These are phyloP conservation scores for Takashimella koratensis DNA, from an alignment of 1,284 basidiomycete genomes.

Conservation along the genomic window DNA sequence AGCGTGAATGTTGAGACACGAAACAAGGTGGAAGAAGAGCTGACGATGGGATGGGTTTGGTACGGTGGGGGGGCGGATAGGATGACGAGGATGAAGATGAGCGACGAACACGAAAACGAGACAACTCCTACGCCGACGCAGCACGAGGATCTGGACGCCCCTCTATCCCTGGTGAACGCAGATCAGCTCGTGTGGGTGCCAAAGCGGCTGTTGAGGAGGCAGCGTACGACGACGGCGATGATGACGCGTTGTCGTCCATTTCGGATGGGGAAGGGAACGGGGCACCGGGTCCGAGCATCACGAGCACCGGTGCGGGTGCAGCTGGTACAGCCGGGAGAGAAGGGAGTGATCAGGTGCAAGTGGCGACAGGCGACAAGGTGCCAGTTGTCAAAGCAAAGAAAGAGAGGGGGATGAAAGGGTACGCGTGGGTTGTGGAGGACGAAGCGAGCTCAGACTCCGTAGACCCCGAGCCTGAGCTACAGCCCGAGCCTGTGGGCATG, in stretches of 20 bases:
- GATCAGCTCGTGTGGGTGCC: slow-evolving; percentile 23
- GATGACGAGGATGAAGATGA: slow-evolving; percentile 10
- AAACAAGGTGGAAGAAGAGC: neutral
- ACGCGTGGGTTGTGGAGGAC: slow-evolving; percentile 20
- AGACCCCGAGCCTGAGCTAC: slow-evolving; percentile 1
- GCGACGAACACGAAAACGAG: slow-evolving; percentile 5
- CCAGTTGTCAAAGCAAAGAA: slow-evolving; percentile 5
- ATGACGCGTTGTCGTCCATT: too few relatives aligned
- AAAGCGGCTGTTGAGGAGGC: slow-evolving; percentile 7
- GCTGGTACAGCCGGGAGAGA: too few relatives aligned
- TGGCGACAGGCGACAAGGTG: neutral
- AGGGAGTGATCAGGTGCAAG: too few relatives aligned
- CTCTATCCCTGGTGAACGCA: slow-evolving; percentile 39
- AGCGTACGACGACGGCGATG: neutral
- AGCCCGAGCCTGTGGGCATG: too few relatives aligned
- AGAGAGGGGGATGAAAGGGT: slow-evolving; percentile 16
- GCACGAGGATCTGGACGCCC: slow-evolving; percentile 14
- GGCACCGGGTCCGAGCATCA: too few relatives aligned
- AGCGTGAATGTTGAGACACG: too few relatives aligned
- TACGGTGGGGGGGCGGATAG: too few relatives aligned
- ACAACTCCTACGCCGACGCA: slow-evolving; percentile 7
- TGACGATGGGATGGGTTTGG: too few relatives aligned
- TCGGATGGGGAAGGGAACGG: too few relatives aligned
- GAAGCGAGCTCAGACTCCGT: too few relatives aligned
- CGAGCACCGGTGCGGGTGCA: too few relatives aligned